phyloP scores from a whole-genome alignment of 352 stramenopile genomes.

The Globisporangium takayamanum region DNA sequence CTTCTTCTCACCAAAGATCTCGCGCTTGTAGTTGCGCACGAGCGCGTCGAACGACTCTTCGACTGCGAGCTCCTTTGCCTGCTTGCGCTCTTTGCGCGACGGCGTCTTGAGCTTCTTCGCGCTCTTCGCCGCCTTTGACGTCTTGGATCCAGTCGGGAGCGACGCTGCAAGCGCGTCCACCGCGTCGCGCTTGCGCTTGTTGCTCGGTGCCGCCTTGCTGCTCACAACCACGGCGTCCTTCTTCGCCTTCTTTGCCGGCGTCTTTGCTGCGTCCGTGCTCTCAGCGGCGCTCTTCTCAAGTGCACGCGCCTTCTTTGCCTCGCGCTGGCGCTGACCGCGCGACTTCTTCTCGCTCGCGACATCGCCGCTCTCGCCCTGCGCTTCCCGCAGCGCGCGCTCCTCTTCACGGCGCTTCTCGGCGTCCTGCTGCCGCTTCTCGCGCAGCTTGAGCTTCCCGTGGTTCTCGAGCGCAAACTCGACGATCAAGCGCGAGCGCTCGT shows the following conservation, averaged over 20 bases:
- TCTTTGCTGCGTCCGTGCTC: conserved; percentile 13
- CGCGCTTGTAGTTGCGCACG: conserved; percentile 79
- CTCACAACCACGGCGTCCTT: conserved; percentile 29
- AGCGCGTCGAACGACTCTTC: conserved; percentile 76
- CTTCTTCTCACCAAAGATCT: conserved; percentile 57
- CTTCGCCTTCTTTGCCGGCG: conserved; percentile 21
- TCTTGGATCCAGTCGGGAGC: background rate
- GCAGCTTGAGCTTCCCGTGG: conserved; percentile 82
- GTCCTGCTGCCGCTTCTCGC: conserved; percentile 66
- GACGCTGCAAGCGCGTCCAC: conserved; percentile 18
- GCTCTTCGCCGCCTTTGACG: conserved; percentile 5
- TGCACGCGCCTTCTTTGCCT: conserved; percentile 57
- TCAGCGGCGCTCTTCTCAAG: conserved; percentile 18
- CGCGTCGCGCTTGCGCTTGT: conserved; percentile 37
- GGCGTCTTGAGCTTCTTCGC: conserved; percentile 19
- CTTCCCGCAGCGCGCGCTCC: conserved; percentile 53
- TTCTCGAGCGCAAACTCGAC: conserved; percentile 89
- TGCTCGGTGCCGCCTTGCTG: conserved; percentile 24
- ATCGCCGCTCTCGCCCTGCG: conserved; percentile 30
- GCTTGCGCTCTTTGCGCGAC: conserved; percentile 71
- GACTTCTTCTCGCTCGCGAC: conserved; percentile 44
- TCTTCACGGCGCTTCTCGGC: conserved; percentile 67
- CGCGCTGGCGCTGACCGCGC: conserved; percentile 65
- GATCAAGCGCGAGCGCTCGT: conserved; percentile 74
- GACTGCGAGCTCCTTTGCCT: conserved; percentile 35